phyloP scores from a whole-genome alignment of 495 filamentous ascomycete species.

The Cercophora scortea region DNA sequence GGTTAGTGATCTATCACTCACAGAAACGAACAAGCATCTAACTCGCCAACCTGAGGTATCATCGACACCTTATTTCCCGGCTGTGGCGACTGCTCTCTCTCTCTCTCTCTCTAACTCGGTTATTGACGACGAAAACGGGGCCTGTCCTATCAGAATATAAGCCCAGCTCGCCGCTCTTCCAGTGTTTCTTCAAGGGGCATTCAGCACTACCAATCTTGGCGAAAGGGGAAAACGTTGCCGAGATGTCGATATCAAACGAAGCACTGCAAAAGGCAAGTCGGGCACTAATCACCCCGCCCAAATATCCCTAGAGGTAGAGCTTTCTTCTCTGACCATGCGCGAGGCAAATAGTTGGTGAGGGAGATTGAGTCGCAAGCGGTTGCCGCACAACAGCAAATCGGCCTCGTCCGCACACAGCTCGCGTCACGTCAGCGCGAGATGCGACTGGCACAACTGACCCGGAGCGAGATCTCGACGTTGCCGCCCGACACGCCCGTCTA shows the following conservation, averaged over 20 bases:
- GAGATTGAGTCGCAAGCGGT: conserved; percentile 89
- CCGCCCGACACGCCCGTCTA: conserved; percentile 79
- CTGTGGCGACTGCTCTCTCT: no score
- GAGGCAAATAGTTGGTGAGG: conserved; percentile 61
- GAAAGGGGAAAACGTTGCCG: neutral
- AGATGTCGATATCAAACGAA: conserved; percentile 94
- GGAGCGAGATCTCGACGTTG: conserved; percentile 68
- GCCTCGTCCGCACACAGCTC: conserved; percentile 77
- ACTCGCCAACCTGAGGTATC: no score
- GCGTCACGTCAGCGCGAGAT: conserved; percentile 80
- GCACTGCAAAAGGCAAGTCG: conserved; percentile 78
- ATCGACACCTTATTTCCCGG: no score
- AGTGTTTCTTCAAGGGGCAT: no score
- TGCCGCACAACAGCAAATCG: conserved; percentile 85
- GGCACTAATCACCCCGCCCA: neutral
- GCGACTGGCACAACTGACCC: conserved; percentile 81
- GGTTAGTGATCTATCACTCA: no score
- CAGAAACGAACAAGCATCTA: no score
- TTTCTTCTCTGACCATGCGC: neutral
- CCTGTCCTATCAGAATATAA: no score
- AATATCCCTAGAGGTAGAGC: neutral
- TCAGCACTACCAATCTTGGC: no score
- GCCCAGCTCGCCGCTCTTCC: no score
- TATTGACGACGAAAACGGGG: no score
- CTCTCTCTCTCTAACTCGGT: no score